Percentiles rank a stretch among this genome's conserved stretches.
These are phyloP conservation scores for Phylloporus arenicola DNA, from an alignment of 768 basidiomycete genomes.

Conservation along the genomic window DNA sequence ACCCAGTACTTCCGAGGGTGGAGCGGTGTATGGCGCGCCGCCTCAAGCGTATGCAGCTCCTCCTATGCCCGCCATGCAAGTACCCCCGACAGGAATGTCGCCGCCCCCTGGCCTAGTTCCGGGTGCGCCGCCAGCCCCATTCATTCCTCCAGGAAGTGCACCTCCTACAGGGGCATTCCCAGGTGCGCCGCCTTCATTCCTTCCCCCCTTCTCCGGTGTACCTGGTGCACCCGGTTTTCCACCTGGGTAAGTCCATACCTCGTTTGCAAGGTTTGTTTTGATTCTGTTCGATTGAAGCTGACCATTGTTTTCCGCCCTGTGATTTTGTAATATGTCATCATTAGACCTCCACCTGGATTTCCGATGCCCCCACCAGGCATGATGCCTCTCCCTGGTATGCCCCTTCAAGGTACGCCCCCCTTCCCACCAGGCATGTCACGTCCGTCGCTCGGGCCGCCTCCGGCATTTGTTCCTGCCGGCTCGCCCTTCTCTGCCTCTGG, in stretches of 20 bases:
- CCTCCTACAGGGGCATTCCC: constrained; percentile 37
- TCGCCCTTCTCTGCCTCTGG: constrained; percentile 27
- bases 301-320: constrained; percentile 10
- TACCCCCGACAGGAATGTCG: constrained; percentile 27
- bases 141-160: constrained; percentile 33
- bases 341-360: constrained; percentile 50
- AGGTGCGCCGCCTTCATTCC: constrained; percentile 32
- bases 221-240: constrained; percentile 49
- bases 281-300: constrained; percentile 16
- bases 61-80: constrained; percentile 29
- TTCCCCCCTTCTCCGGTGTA: constrained; percentile 40
- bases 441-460: constrained; percentile 30
- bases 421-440: constrained; percentile 35
- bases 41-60: constrained; percentile 61
- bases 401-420: constrained; percentile 35
- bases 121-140: constrained; percentile 41
- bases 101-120: constrained; percentile 39
- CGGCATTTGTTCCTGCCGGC: constrained; percentile 33
- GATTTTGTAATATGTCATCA: constrained; percentile 6
- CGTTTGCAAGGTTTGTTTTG: constrained; percentile 10
- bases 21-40: constrained; percentile 68
- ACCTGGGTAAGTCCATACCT: constrained; percentile 43
- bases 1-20: constrained; percentile 34
- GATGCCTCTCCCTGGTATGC: constrained; percentile 30
- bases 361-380: constrained; percentile 43